phyloP scores from a whole-genome alignment of 1,284 basidiomycete species.

The Cutaneotrichosporon cutaneum region DNA sequence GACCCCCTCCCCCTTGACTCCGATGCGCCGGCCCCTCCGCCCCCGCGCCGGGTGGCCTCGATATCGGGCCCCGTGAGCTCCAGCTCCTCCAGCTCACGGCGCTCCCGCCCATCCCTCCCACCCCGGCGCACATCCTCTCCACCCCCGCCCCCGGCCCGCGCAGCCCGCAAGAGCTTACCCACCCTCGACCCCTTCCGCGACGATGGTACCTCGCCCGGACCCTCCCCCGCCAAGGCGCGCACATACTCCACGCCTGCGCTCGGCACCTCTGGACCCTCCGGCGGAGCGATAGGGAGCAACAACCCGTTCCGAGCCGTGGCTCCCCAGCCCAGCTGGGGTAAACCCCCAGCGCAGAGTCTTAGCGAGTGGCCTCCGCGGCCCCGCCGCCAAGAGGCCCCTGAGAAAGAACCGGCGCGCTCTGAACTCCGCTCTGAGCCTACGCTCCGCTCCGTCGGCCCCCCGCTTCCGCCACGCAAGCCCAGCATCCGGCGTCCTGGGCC shows the following conservation, averaged over 20 bases:
- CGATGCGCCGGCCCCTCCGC: slow-evolving; percentile 7
- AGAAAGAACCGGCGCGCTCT: no score
- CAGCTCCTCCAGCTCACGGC: slow-evolving; percentile 3
- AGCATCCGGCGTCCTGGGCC: slow-evolving; percentile 15
- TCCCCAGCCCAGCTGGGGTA: neutral
- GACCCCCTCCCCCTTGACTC: slow-evolving; percentile 26
- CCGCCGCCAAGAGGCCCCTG: neutral
- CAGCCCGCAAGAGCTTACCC: slow-evolving; percentile 12
- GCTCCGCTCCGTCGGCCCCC: slow-evolving; percentile 12
- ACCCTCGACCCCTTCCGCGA: slow-evolving; percentile 26
- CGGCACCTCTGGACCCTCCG: neutral
- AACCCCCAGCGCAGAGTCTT: neutral
- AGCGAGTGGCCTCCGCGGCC: neutral
- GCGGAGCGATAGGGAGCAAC: slow-evolving; percentile 17
- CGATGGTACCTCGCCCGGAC: slow-evolving; percentile 4
- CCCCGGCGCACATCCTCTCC: slow-evolving; percentile 8
- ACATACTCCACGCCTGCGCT: slow-evolving; percentile 10
- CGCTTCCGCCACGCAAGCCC: slow-evolving; percentile 25
- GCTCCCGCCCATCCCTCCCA: slow-evolving; percentile 9
- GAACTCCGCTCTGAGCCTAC: neutral
- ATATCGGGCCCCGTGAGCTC: neutral
- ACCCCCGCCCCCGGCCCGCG: slow-evolving; percentile 14
- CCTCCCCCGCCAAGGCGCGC: slow-evolving; percentile 19
- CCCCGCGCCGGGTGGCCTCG: slow-evolving; percentile 15
- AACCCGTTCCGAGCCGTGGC: slow-evolving; percentile 18